Base-by-base conservation (phyloP, 73 alveolate genomes). In the Paramecium octaurelia region DNA sequence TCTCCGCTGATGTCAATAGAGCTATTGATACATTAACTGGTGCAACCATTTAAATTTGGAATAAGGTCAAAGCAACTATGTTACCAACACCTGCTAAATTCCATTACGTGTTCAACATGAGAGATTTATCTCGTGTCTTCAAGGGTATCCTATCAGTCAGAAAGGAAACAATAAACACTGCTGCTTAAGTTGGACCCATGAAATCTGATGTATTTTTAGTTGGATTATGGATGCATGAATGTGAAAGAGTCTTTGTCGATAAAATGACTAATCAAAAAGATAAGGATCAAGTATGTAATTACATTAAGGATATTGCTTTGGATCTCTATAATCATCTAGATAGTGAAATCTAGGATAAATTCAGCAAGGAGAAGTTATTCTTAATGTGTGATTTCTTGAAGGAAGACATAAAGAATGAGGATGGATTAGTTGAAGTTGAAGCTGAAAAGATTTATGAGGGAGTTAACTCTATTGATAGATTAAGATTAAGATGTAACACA, bases 151-250 rank as follows among this genome's bases (percentile, higher is more conserved):
- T 96, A 86, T 93, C 87, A 89, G 92, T 80, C 6, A 85, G 97
- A 86, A 96, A 96, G 94, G 96, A 90, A 42, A 98, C 98, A 35
- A 97, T 98, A 57, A 95, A 97, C 92, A 94, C 93, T 60, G 92
- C 99, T 35, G 96, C 97, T 69, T 76, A 95, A 42, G 93, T 97
- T 59, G 99, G 97, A 89, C 97, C 95, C 58, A 95, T 97, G 88
- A 98, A 97, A 92, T 93, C 98, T 84, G 99, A 97, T 57, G 95
- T 98, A 60, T 96, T 98, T 97, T 94, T 98, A 86, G 98, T 99
- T 42, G 99, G 99, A 20, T 96, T 99, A 27, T 99, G 99, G 99
- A 98, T 98, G 96, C 99, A 99, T 92, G 99, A 99, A 96, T 98
- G 99, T 90, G 97, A 97, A 86, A 96, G 99, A 76, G 99, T 99